Conservation (phyloP, 2,329 filamentous ascomycete species). For the Pseudogymnoascus sp. region DNA sequence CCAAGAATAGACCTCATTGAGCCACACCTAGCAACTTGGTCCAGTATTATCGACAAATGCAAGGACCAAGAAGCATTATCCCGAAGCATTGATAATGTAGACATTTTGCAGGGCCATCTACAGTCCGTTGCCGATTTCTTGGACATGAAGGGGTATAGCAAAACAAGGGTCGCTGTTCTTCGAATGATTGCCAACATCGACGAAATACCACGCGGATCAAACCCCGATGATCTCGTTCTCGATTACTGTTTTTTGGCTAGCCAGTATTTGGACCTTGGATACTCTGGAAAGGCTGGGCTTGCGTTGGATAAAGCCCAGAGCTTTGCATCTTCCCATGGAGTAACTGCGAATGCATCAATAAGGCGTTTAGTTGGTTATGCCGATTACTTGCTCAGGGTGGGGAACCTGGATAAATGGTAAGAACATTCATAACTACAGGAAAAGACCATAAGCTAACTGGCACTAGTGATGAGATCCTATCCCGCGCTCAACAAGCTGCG, state of each 20-base stretch:
- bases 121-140: conserved; percentile 47
- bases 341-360: conserved; percentile 39
- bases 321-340: conserved; percentile 33
- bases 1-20: conserved; percentile 21
- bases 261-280: conserved; percentile 51
- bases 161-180: conserved; percentile 39
- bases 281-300: conserved; percentile 48
- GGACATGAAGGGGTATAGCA: conserved; percentile 47
- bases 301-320: conserved; percentile 51
- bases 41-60: conserved; percentile 36
- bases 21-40: conserved; percentile 24
- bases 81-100: conserved; percentile 40
- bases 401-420: conserved; percentile 53
- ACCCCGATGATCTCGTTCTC: conserved; percentile 35
- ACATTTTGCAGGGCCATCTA: conserved; percentile 42
- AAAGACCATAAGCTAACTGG: conserved; percentile 15
- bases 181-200: conserved; percentile 39
- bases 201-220: conserved; percentile 35
- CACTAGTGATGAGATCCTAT: conserved; percentile 24
- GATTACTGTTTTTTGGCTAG: conserved; percentile 35
- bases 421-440: conserved; percentile 17
- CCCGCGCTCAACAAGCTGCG: conserved; percentile 21
- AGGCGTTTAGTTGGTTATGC: conserved; percentile 62
- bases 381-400: conserved; percentile 64
- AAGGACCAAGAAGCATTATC: conserved; percentile 34